Base-by-base conservation (phyloP, 2,329 filamentous ascomycete genomes). In the Ascochyta pisi region DNA sequence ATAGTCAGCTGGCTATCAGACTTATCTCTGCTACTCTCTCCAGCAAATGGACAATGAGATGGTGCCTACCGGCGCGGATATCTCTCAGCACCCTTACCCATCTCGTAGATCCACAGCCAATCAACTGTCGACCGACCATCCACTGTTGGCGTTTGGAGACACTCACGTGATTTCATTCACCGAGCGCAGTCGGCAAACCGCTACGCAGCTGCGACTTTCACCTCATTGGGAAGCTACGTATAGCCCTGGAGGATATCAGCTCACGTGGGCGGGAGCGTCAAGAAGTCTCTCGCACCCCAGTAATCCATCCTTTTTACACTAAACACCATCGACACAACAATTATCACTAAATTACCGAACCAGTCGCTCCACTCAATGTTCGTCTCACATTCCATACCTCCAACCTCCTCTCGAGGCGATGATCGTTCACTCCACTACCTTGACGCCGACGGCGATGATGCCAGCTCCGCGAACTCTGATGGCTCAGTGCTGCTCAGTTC, bases 231-330 rank as follows among this genome's bases (percentile, higher is more conserved):
- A 43, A 54, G 31, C 19, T 8, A 34, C 26, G 26, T 16, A 35
- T n/a, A 6, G 12, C 13, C 27, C 8, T 22, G 19, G 15, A 26
- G 3, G 4, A 6, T 33, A 44, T 48, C 49, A 54, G 54, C 47
- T 39, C 44, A 53, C 27, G 39, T 54, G 52, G 29, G 26, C 23
- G 35, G 33, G 15, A n/a, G 16, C 2, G 10, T 35, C 16, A 10
- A 49, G 31, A 29, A 12, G 10, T 3, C 29, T 13, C 16, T 13
- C 24, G 34, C 15, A 27, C 6, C 29, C 31, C 15, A 3, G 10
- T 7, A 1, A 15, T 27, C n/a, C 51, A 44, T 44, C 24, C 5
- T 22, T 54, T 33, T 35, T 35, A 54, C 51, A 49, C 45, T 34
- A 23, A 35, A 35, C 15, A 16, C 16, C 15, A 10, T 16, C n/a